These are phyloP conservation scores for Gossypium stocksii DNA, from an alignment of 345 rosid species.

Conservation along the genomic window DNA sequence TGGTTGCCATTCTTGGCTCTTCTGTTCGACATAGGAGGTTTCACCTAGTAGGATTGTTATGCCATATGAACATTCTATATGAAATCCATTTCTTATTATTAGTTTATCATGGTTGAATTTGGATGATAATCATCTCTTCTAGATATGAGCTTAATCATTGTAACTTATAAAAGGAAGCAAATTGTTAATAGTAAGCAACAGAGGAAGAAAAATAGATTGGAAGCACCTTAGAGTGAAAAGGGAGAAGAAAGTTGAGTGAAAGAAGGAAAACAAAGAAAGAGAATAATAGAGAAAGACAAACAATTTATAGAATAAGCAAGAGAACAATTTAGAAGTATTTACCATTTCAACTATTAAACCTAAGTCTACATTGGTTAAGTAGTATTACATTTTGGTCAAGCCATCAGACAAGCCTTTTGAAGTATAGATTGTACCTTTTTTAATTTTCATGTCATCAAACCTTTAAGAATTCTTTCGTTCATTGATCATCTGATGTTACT, in stretches of 20 bases:
- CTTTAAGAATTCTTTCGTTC: neutral
- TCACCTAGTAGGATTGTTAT: conserved; percentile 7
- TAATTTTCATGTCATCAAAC: neutral
- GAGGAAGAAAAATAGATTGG: neutral
- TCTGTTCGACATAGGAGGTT: neutral
- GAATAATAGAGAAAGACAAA: neutral
- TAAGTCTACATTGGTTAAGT: neutral
- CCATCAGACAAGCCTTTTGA: neutral
- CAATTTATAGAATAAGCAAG: neutral
- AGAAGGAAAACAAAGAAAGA: neutral
- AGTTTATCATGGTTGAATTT: neutral
- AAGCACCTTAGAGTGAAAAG: neutral
- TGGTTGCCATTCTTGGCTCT: neutral
- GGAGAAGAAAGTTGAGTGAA: neutral
- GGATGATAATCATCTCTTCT: neutral
- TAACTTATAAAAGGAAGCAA: neutral
- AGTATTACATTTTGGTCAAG: too few relatives aligned
- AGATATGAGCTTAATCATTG: neutral
- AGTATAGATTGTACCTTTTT: neutral
- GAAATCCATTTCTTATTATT: neutral
- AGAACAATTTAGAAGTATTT: neutral
- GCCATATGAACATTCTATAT: neutral
- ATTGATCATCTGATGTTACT: conserved; percentile 25
- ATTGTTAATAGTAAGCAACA: neutral
- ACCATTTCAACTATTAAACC: neutral